Evolutionary conservation across 1,139 yeast genomes (phyloP), one percentile per base, ranked within the genome.

Genomic region (Saccharomyces hybrid): DNA sequence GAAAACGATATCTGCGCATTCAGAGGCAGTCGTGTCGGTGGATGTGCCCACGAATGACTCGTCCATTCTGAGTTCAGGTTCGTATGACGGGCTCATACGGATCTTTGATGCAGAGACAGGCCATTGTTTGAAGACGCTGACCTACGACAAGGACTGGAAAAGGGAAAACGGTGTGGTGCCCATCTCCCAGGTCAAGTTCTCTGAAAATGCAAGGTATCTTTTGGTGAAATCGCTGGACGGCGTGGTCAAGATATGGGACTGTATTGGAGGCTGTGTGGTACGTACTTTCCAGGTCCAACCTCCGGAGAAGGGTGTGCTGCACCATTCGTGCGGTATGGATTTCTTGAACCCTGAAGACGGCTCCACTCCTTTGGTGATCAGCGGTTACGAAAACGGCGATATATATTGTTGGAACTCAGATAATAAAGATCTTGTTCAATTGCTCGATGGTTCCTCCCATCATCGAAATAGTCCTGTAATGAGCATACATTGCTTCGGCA

Each of bases 51-150:
- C 83, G 1, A 85, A 84, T 53, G 99, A 93, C 64, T 88, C 93
- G 50, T 80, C 96, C 0, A 81, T 95, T 42, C 79, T 93, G 16
- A 88, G 85, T 3, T 86, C 96, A 59, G 95, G 95, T 0, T 86
- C 96, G 3, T 88, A 86, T 66, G 99, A 93, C 70, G 99, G 99
- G 3, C 75, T 87, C 58, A 83, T 88, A 34, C 76, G 99, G 54
- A 73, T 93, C 38, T 93, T 95, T 75, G 98, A 91, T 70, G 80
- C 91, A 41, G 85, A 82, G 52, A 79, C 95, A 0, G 97, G 97
- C 2, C 97, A 90, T 62, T 93, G 99, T 72, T 75, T 93, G 60
- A 88, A 89, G 66, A 93, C 99, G 0, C 73, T 93, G 59, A 89
- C 93, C 25, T 86, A 84, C 61, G 82, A 79, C 58, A 76, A 77